Conservation (phyloP, 1,284 basidiomycete genomes). For the Sparassis latifolia region DNA sequence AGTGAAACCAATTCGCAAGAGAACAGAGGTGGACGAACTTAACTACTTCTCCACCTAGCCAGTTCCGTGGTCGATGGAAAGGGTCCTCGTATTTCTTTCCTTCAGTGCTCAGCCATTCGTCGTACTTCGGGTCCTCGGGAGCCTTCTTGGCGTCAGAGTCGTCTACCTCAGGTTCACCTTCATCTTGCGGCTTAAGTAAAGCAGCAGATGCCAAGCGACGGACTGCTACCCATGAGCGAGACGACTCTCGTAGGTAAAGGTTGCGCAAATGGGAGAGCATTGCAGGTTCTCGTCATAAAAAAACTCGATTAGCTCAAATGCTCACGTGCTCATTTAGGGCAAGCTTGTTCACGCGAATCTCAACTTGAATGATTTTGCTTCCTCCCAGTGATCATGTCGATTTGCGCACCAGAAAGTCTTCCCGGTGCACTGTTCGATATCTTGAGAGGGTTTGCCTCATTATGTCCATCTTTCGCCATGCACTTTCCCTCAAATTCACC, state of each 20-base stretch:
- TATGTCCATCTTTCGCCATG: constrained; percentile 38
- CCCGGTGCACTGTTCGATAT: constrained; percentile 31
- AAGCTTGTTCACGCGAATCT: constrained; percentile 7
- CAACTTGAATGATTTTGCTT: not conserved
- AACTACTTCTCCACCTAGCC: constrained; percentile 54
- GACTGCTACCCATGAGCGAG: constrained; percentile 13
- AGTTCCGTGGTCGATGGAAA: constrained; percentile 38
- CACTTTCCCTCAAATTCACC: constrained; percentile 30
- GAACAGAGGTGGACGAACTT: constrained; percentile 26
- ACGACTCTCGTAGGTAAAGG: constrained; percentile 14
- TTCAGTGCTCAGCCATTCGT: constrained; percentile 30
- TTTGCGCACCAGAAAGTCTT: not conserved
- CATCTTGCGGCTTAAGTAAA: not conserved
- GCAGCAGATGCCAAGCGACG: not conserved
- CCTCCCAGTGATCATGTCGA: not conserved
- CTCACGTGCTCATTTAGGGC: constrained; percentile 24
- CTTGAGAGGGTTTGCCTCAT: constrained; percentile 47
- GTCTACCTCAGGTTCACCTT: not conserved
- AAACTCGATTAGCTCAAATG: constrained; percentile 14
- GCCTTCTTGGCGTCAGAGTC: constrained; percentile 2
- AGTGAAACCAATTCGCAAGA: not conserved
- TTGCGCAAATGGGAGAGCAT: constrained; percentile 28
- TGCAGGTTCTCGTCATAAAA: constrained; percentile 18
- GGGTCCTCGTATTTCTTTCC: constrained; percentile 34
- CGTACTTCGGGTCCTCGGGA: constrained; percentile 18